Conservation (phyloP, 108 stramenopile genomes). For the Cyclotella choctawhatcheeana region DNA sequence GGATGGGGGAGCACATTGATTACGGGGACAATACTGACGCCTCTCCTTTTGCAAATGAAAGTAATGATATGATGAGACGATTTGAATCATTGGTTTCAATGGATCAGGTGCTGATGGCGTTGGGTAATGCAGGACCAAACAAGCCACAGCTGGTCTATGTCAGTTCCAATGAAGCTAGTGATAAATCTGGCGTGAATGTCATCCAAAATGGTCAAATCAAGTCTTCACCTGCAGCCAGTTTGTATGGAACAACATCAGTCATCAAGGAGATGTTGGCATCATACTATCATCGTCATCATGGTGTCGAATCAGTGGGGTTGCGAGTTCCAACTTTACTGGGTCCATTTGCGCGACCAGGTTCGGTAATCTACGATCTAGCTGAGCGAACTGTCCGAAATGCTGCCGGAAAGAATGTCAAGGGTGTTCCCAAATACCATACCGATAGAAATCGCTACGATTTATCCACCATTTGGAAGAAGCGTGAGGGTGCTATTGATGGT, state of each 20-base stretch:
- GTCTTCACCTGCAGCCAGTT: constrained; percentile 20
- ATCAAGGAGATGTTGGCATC: constrained; percentile 54
- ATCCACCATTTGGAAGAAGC: constrained; percentile 18
- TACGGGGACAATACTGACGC: constrained; percentile 47
- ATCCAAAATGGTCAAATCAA: neutral
- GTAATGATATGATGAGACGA: constrained; percentile 53
- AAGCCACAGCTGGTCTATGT: constrained; percentile 45
- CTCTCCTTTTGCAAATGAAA: constrained; percentile 35
- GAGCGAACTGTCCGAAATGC: constrained; percentile 43
- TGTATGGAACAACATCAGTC: constrained; percentile 43
- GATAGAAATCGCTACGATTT: constrained; percentile 41
- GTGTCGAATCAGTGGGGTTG: constrained; percentile 41
- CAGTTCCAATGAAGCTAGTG: constrained; percentile 44
- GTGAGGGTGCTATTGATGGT: constrained; percentile 35
- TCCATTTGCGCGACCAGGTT: constrained; percentile 47
- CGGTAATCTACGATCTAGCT: constrained; percentile 44
- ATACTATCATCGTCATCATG: constrained; percentile 49
- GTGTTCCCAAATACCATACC: constrained; percentile 33
- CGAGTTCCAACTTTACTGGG: constrained; percentile 45
- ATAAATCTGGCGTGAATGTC: constrained; percentile 39
- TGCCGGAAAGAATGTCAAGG: constrained; percentile 27
- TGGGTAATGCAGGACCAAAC: constrained; percentile 9
- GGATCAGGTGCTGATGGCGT: constrained; percentile 44
- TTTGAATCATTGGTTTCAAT: constrained; percentile 51
- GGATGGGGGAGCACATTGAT: constrained; percentile 36